These are phyloP conservation scores for Poterioochromonas sp. DNA, from an alignment of 352 stramenopile genomes.

Conservation along the genomic window DNA sequence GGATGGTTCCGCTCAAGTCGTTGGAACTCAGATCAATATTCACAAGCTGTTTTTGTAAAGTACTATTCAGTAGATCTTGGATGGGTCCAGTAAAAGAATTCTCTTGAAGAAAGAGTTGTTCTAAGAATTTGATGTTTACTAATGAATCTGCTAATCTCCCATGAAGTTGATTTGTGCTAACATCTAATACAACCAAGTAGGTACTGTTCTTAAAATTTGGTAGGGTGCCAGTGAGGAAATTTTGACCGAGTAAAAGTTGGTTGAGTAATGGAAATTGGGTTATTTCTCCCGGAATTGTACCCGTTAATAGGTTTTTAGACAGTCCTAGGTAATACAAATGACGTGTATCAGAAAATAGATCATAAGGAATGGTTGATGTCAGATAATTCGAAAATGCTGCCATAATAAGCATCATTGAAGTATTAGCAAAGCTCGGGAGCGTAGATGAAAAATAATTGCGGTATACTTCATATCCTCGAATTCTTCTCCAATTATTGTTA, in stretches of 20 bases:
- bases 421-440: no score
- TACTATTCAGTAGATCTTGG: not conserved
- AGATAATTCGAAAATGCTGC: conserved; percentile 1
- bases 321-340: not conserved
- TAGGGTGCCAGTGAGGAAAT: conserved; percentile 35
- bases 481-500: no score
- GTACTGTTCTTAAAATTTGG: not conserved
- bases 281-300: not conserved
- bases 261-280: not conserved
- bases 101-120: not conserved
- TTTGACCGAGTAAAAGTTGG: conserved; percentile 46
- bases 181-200: conserved; percentile 46
- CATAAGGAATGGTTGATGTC: not conserved
- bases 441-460: no score
- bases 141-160: not conserved
- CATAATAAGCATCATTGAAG: no score
- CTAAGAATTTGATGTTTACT: not conserved
- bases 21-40: conserved; percentile 8
- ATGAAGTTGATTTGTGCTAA: conserved; percentile 37
- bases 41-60: not conserved
- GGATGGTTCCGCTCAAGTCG: not conserved
- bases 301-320: not conserved
- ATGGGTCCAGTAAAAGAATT: not conserved
- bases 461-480: no score
- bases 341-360: not conserved